phyloP scores from a whole-genome alignment of 2,329 filamentous ascomycete genomes.

The Pseudogymnoascus sp. region DNA sequence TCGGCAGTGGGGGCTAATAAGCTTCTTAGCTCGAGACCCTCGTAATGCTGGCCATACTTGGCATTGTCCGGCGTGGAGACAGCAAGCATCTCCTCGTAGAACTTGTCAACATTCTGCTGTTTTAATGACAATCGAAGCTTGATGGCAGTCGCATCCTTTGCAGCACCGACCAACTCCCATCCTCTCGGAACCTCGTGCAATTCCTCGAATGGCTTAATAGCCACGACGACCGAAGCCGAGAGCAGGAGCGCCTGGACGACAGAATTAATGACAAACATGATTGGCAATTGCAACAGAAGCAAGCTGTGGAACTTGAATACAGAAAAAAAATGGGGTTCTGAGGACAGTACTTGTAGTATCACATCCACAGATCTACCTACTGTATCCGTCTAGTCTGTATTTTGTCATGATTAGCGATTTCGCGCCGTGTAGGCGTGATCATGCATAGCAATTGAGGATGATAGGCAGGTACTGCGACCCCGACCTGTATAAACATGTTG shows the following conservation, averaged over 20 bases:
- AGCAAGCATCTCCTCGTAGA: constrained; percentile 21
- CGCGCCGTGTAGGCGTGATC: background rate
- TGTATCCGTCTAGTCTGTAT: background rate
- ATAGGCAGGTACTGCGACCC: background rate
- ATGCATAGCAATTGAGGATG: background rate
- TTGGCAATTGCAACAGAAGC: background rate
- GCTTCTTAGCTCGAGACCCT: constrained; percentile 35
- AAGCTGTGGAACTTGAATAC: background rate
- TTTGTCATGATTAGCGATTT: background rate
- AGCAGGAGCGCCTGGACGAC: constrained; percentile 16
- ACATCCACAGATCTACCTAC: background rate
- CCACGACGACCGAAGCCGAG: constrained; percentile 10
- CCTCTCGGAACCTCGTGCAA: constrained; percentile 17
- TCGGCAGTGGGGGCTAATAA: constrained; percentile 36
- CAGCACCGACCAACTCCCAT: constrained; percentile 17
- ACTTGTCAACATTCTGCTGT: constrained; percentile 19
- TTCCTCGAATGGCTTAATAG: constrained; percentile 17
- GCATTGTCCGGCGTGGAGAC: constrained; percentile 40
- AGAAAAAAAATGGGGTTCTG: background rate
- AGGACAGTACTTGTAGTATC: background rate
- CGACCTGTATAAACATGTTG: background rate
- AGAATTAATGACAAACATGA: constrained; percentile 15
- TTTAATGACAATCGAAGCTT: constrained; percentile 19
- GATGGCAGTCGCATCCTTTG: constrained; percentile 14
- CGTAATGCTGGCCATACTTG: constrained; percentile 43